Conservation (phyloP, 192 early-diverging fungal species). For the Nowakowskiella sp. region DNA sequence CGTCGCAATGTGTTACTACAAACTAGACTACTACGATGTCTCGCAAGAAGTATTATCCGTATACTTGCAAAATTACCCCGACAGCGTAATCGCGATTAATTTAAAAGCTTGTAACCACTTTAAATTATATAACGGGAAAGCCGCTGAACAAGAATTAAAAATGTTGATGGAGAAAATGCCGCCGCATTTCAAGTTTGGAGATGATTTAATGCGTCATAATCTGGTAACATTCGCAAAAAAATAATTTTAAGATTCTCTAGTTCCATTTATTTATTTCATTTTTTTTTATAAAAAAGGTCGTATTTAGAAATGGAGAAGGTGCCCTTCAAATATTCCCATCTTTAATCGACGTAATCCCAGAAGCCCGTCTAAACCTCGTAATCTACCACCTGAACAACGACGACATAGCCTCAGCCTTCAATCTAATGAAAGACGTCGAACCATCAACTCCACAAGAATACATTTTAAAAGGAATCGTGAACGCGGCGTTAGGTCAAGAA, state of each 20-base stretch:
- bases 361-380: conserved; percentile 52
- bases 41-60: conserved; percentile 54
- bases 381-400: conserved; percentile 51
- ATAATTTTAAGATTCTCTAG: background rate
- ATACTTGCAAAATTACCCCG: conserved; percentile 48
- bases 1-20: conserved; percentile 60
- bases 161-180: conserved; percentile 37
- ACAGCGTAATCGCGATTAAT: conserved; percentile 50
- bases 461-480: conserved; percentile 57
- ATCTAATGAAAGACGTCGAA: conserved; percentile 58
- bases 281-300: conserved; percentile 31
- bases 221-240: conserved; percentile 22
- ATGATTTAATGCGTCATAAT: conserved; percentile 50
- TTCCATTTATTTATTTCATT: conserved; percentile 7
- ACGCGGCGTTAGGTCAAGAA: conserved; percentile 51
- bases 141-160: conserved; percentile 49
- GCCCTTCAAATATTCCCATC: conserved; percentile 48
- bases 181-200: conserved; percentile 39
- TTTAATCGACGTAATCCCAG: conserved; percentile 50
- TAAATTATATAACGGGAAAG: conserved; percentile 55
- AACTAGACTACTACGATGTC: conserved; percentile 59
- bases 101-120: conserved; percentile 59
- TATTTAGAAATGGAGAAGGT: conserved; percentile 50
- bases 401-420: conserved; percentile 48
- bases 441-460: conserved; percentile 53